These are phyloP conservation scores for Mucor ambiguus DNA, from an alignment of 371 early-diverging fungal species.

Conservation along the genomic window DNA sequence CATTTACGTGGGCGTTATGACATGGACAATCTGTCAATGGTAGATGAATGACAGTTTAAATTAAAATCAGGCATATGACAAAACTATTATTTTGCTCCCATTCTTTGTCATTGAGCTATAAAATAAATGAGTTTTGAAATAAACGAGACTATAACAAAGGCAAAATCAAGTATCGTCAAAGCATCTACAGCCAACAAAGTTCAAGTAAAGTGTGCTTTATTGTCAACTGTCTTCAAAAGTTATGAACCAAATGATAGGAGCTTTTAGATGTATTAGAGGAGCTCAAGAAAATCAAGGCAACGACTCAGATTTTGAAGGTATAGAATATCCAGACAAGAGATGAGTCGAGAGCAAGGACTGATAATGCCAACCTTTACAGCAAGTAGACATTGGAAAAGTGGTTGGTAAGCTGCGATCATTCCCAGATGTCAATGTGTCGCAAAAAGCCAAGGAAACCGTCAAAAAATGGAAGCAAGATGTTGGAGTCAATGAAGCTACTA, in stretches of 20 bases:
- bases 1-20: too few relatives aligned
- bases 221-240: neutral
- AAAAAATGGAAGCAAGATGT: constrained; percentile 84
- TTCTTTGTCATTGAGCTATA: neutral
- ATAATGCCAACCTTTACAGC: constrained; percentile 31
- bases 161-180: neutral
- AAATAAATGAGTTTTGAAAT: neutral
- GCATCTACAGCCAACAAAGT: neutral
- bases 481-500: neutral
- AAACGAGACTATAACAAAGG: neutral
- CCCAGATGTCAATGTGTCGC: constrained; percentile 56
- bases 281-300: constrained; percentile 14
- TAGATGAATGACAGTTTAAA: neutral
- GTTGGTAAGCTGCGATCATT: constrained; percentile 73
- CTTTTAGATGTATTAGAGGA: neutral
- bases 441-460: constrained; percentile 67
- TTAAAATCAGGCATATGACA: neutral
- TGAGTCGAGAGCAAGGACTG: constrained; percentile 17
- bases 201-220: neutral
- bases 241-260: neutral
- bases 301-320: constrained; percentile 25
- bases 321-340: neutral
- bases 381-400: constrained; percentile 72
- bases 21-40: too few relatives aligned
- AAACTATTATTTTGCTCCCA: neutral